A percentile compares a stretch with the other conserved stretches of the same genome.
Conservation (phyloP, 371 early-diverging fungal species). For the Furculomyces boomerangus region DNA sequence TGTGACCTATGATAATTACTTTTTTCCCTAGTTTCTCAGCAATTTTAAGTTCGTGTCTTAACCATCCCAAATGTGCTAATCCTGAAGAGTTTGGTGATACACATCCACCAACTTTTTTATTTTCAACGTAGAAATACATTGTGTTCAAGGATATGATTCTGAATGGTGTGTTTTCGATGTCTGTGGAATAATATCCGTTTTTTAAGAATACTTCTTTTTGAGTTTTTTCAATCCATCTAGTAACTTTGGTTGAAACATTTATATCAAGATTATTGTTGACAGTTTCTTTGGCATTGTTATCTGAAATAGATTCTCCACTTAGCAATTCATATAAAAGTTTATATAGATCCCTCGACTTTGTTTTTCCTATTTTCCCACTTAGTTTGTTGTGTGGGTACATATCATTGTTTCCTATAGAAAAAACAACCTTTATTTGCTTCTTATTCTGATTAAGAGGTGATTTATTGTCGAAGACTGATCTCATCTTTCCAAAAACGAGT, state of each 20-base stretch:
- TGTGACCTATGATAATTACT: slow-evolving; percentile 55
- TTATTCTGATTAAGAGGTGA: no score
- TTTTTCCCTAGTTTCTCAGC: slow-evolving; percentile 25
- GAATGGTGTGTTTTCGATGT: slow-evolving; percentile 22
- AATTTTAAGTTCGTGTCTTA: slow-evolving; percentile 30
- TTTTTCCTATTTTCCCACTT: no score
- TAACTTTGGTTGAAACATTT: slow-evolving; percentile 6
- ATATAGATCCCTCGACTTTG: slow-evolving; percentile 31
- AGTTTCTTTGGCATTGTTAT: neutral
- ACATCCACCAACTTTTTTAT: slow-evolving; percentile 49
- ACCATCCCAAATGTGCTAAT: slow-evolving; percentile 45
- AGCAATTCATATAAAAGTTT: slow-evolving; percentile 27
- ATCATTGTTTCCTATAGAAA: slow-evolving; percentile 62
- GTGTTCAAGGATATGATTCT: slow-evolving; percentile 48
- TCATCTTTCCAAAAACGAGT: no score
- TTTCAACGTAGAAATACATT: slow-evolving; percentile 45
- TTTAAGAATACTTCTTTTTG: slow-evolving; percentile 35
- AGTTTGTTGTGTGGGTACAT: slow-evolving; percentile 52
- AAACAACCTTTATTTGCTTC: slow-evolving; percentile 4
- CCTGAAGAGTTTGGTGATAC: slow-evolving; percentile 33
- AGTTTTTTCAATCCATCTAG: slow-evolving; percentile 31
- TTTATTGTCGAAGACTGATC: no score
- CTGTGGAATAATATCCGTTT: slow-evolving; percentile 47
- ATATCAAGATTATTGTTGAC: slow-evolving; percentile 5
- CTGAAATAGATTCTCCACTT: neutral